A percentile compares a stretch with the other conserved stretches of the same genome.
phyloP scores from a whole-genome alignment of 345 rosid genomes.

The Citropsis articulata region DNA sequence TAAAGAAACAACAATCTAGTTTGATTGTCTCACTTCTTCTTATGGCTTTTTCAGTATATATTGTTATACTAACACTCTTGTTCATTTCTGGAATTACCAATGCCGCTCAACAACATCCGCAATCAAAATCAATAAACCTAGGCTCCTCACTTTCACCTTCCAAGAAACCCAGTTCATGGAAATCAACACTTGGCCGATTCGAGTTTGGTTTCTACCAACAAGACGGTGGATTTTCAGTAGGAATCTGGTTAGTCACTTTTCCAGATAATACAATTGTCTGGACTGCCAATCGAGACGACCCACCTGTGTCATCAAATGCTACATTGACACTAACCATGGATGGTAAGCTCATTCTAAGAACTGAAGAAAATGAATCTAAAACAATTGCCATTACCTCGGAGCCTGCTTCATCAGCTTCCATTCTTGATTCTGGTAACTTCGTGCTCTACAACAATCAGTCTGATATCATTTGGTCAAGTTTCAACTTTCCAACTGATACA shows the following conservation, averaged over 20 bases:
- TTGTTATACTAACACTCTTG: not conserved
- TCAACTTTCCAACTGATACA: conserved; percentile 21
- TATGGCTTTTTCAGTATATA: not conserved
- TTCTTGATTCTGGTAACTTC: conserved; percentile 33
- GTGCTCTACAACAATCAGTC: conserved; percentile 19
- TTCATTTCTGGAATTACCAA: not conserved
- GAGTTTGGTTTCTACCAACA: conserved; percentile 33
- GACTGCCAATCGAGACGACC: conserved; percentile 10
- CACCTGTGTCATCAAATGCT: conserved; percentile 3
- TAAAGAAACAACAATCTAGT: not conserved
- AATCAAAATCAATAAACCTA: no score
- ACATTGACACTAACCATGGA: not conserved
- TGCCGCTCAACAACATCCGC: not conserved
- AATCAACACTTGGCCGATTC: conserved; percentile 33
- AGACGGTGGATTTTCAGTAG: conserved; percentile 24
- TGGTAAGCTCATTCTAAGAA: not conserved
- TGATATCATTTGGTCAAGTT: conserved; percentile 29
- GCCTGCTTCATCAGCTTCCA: conserved; percentile 22
- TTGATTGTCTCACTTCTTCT: not conserved
- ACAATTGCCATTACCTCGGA: not conserved
- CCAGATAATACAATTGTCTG: not conserved
- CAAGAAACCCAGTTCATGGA: conserved; percentile 17
- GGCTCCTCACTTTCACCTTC: conserved; percentile 25
- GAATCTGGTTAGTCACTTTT: conserved; percentile 23
- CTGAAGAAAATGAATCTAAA: not conserved